Base-by-base conservation (phyloP, 2,329 filamentous ascomycete species). In the Neophaeococcomyces aloes region DNA sequence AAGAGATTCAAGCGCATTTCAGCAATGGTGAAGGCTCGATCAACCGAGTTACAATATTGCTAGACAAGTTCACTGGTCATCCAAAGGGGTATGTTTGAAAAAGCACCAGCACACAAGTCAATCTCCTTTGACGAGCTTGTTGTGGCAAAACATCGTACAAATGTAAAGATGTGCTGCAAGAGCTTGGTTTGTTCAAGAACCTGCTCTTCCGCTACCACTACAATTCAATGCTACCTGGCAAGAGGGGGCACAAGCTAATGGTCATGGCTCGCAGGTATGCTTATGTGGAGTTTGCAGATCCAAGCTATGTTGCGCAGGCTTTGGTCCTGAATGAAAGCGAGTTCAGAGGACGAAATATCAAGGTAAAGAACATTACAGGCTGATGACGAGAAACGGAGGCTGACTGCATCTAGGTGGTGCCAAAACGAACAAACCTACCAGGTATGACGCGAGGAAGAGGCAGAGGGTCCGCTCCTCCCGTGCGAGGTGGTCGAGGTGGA, bases 1-100 rank as follows among this genome's bases (percentile, higher is more conserved):
- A 98, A 67, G 91, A 98, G 70, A 91, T 98, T 47, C 91, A 98
- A 70, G 86, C 87, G 47, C 91, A 98, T 61, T 98, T 98, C 69
- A 87, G 94, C 71, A 93, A 81, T 71, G 53, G 53, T 29, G 94
- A 87, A 58, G 91, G 91, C 48, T 86, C 84, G 54, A 98, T 98
- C 72, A 98, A 98, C 66, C 83, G 91, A 48, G 91, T 98, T 47
- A 98, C 91, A 1, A 98, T 98, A 54, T 71, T 98, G 55, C 70
- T 98, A 56, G 91, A 98, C 70, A 98, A 98, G 71, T 96, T 95
- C 61, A 94, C 88, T 8, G 91, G 91, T 52, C 88, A 96, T 71
- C 91, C 91, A n/a, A 98, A 98, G 73, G 91, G 91, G 88, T 94
- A 71, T 65, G 81, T 76, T 48, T 48, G 47, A 46, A 47, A 40